Evolutionary conservation across 73 alveolate species (phyloP), one percentile per base, ranked within the genome.

Genomic region (Paramecium octaurelia): DNA sequence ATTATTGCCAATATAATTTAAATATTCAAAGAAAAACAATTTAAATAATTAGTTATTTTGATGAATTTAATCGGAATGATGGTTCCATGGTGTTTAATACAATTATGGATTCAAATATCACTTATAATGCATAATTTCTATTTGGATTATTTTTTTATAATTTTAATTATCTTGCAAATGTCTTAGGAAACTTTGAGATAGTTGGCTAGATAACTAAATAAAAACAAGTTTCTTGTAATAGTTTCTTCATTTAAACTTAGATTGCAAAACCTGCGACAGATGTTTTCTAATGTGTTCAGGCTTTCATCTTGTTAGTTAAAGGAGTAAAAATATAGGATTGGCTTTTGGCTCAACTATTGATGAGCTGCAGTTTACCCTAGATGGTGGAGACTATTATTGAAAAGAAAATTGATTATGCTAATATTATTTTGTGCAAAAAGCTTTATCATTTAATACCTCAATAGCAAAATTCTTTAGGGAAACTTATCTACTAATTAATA

Each of bases 271-370:
- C 91, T 24, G 48, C 91, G 23, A 42, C 43, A 42, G 91, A 80
- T 80, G 91, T 80, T 10, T 80, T 80, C 24, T 44, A 44, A 24
- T 23, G 76, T 43, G n/a, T 80, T 43, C 16, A 80, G 29, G 91
- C 91, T 43, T 80, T 80, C 29, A 80, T 80, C 18, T 29, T 80
- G 6, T 80, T 80, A 35, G 91, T 44, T 21, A 80, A 80, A 48
- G 91, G 91, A 11, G 91, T 80, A 23, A 80, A 80, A 21, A 80
- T 64, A 23, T 40, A 80, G 21, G 91, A 80, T 80, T 80, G 91
- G 91, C 91, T 80, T 2, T 40, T 80, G 57, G 91, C 91, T 43
- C 24, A 80, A 80, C 24, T 24, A 43, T 43, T 80, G 43, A 80
- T 80, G 91, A 42, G 91, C 24, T 23, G 43, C 18, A 44, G 76